Base-by-base conservation (phyloP, 2,329 filamentous ascomycete species). In the Ascochyta viciae-villosae region DNA sequence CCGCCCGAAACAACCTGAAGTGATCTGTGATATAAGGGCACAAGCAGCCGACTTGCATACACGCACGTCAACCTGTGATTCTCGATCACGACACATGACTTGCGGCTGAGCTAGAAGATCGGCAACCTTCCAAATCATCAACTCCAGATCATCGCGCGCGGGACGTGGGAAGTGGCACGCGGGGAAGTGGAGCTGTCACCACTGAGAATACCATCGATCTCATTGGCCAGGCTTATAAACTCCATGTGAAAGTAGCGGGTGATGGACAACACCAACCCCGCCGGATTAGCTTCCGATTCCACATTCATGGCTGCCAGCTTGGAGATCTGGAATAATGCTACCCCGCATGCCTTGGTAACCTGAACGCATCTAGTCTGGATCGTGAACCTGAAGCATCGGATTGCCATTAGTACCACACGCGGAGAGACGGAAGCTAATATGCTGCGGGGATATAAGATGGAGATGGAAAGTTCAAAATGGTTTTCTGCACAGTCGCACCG, bases 21-120 rank as follows among this genome's bases (percentile, higher is more conserved):
- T 27, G 23, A 23, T 16, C 7, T n/a, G 23, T 27, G 10, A 22
- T 4, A 10, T 9, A 29, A 10, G 3, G 27, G 26, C 27, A 27
- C 46, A 50, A 42, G 12, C 41, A 55, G 52, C 46, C 52, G 52
- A 55, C 52, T 55, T 46, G 35, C 8, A 34, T 19, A 12, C 22
- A 15, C 13, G n/a, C 46, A 46, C 41, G 46, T 50, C 35, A 50
- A 37, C 52, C 26, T 50, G 22, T 22, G 16, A 41, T 45, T 55
- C 52, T 50, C 41, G 47, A 50, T 35, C 37, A 33, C 7, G 15
- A 7, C 29, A 26, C 29, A 41, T 55, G 53, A 46, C 41, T 50
- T 50, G 53, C 47, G 47, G 53, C 41, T 46, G 47, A 50, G 53
- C 47, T 33, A 46, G 29, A 44, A 38, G 53, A 56, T 56, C 42